Base-by-base conservation (phyloP, 192 early-diverging fungal species). In the Paraglomus occultum region DNA sequence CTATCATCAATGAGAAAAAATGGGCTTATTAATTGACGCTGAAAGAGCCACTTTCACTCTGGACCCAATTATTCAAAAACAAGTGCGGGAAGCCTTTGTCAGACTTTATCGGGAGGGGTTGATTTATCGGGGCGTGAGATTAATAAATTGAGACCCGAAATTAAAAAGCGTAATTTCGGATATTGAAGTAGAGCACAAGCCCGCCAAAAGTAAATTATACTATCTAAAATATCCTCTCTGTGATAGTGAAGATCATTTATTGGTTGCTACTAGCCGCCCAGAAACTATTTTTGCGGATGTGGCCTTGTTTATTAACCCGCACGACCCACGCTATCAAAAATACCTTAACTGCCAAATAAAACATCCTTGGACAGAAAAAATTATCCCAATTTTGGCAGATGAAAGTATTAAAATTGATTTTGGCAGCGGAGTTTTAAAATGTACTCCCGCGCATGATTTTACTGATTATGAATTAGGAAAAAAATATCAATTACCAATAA, bases 231-330 rank as follows among this genome's bases (percentile, higher is more conserved):
- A 62, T 62, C 44, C 59, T 8, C 42, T 62, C 8, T 44, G 40
- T 12, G 23, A 39, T 43, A 61, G 38, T 39, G 45, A 61, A 44
- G 40, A 61, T 61, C n/a, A n/a, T n/a, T n/a, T n/a, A n/a, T n/a
- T 45, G 8, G 59, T 62, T 11, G 59, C 44, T 20, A 62, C 59
- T 14, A 62, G 59, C 42, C 59, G 59, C 46, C 59, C 59, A 0
- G 59, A 62, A 62, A 62, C 59, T 40, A 44, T 62, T 62, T 62
- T 62, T 45, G 42, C 59, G 6, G 59, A 62, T 62, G 59, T 62
- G 40, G 59, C 59, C 15, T 62, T 62, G 44, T 62, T 62, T 1
- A 42, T 62, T 43, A 62, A 62, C 18, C 59, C 59, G 4, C 6
- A 62, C 0, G 59, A 62, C 59, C 39, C 2, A 4, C n/a, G 59